Percentiles rank a stretch among this genome's conserved stretches.
Evolutionary conservation across 1,139 yeast genomes (phyloP).

Genomic region (Blastobotrys niveus): DNA sequence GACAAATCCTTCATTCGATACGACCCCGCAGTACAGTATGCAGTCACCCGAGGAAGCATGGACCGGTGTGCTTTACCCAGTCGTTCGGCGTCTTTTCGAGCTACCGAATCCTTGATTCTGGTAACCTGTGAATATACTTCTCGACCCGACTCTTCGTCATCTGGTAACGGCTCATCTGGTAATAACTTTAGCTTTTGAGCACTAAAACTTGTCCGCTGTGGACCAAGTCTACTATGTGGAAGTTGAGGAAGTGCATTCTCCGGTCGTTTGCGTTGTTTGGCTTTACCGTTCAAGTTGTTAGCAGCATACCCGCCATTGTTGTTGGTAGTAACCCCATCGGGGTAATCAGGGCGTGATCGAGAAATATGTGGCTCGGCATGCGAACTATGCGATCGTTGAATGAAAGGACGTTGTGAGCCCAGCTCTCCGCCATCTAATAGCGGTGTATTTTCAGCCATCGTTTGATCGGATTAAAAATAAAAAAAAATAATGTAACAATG

Average conservation of each 20-base stretch:
- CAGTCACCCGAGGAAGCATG: constrained; percentile 70
- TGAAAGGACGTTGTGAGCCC: constrained; percentile 5
- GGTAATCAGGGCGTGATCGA: constrained; percentile 10
- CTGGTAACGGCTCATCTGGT: constrained; percentile 65
- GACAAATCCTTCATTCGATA: constrained; percentile 81
- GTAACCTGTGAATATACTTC: constrained; percentile 79
- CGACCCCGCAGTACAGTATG: constrained; percentile 92
- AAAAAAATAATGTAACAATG: background rate
- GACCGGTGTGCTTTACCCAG: constrained; percentile 81
- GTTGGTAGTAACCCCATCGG: constrained; percentile 5
- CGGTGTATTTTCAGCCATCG: background rate
- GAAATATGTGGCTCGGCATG: constrained; percentile 14
- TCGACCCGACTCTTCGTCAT: constrained; percentile 38
- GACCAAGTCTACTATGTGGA: constrained; percentile 48
- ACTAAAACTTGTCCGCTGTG: constrained; percentile 83
- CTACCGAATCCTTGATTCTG: constrained; percentile 82
- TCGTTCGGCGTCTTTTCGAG: constrained; percentile 90
- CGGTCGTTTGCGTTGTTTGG: background rate
- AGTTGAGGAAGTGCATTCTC: constrained; percentile 13
- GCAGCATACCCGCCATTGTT: too few species aligned
- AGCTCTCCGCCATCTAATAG: background rate
- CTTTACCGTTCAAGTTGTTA: too few species aligned
- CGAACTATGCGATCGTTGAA: constrained; percentile 14
- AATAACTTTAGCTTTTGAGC: constrained; percentile 79
- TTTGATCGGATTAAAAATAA: background rate